A percentile compares a stretch with the other conserved stretches of the same genome.
Evolutionary conservation across 2,329 filamentous ascomycete genomes (phyloP).

Genomic region (Ophiostoma populinum): DNA sequence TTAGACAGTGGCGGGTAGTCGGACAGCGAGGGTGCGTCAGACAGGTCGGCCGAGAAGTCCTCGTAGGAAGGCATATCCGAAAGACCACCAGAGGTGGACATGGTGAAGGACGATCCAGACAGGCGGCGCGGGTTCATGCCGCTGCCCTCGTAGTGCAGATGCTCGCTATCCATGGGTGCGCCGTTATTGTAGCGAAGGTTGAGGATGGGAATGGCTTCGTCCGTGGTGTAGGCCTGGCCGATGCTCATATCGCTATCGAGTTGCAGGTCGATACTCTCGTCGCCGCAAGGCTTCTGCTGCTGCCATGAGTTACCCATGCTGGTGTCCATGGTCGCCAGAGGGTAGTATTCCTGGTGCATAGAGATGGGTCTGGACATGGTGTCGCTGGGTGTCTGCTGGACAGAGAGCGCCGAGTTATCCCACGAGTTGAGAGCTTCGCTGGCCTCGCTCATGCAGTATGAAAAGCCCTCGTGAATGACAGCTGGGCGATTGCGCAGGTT

Average conservation of each 20-base stretch:
- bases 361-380: constrained; percentile 35
- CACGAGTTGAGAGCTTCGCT: constrained; percentile 35
- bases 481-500: constrained; percentile 34
- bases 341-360: constrained; percentile 40
- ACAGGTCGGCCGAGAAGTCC: constrained; percentile 50
- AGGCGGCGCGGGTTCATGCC: constrained; percentile 40
- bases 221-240: constrained; percentile 43
- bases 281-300: constrained; percentile 38
- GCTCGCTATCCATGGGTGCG: constrained; percentile 37
- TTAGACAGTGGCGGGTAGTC: constrained; percentile 52
- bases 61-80: constrained; percentile 57
- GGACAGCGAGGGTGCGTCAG: constrained; percentile 50
- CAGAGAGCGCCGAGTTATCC: constrained; percentile 36
- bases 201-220: constrained; percentile 45
- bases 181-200: constrained; percentile 33
- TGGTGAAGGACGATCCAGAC: constrained; percentile 57
- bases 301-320: constrained; percentile 27
- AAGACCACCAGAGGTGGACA: constrained; percentile 47
- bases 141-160: constrained; percentile 31
- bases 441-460: constrained; percentile 38
- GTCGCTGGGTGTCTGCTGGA: constrained; percentile 33
- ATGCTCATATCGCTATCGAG: constrained; percentile 42
- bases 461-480: constrained; percentile 44
- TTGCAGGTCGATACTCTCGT: constrained; percentile 33
- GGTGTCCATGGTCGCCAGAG: constrained; percentile 29